A percentile compares a stretch with the other conserved stretches of the same genome.
These are phyloP conservation scores for Brassica juncea DNA, from an alignment of 345 rosid genomes.

Conservation along the genomic window DNA sequence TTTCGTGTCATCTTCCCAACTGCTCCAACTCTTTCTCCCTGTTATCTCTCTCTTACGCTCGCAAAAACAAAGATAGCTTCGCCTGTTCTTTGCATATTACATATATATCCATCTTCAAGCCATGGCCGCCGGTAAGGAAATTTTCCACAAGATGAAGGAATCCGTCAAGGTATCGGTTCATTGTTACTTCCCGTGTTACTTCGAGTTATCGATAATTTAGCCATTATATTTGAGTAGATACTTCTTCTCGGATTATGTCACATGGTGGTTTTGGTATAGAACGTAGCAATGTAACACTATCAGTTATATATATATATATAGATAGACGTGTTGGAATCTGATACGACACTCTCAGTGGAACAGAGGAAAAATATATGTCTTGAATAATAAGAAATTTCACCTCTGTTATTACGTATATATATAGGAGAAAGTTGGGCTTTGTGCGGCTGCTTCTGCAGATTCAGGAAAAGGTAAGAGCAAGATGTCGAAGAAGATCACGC, in stretches of 20 bases:
- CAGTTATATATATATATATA: background rate
- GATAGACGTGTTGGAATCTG: background rate
- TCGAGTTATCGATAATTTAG: background rate
- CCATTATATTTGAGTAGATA: background rate
- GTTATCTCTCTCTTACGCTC: background rate
- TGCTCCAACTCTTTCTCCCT: background rate
- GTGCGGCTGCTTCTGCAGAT: slow-evolving; percentile 57
- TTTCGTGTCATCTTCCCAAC: slow-evolving; percentile 32
- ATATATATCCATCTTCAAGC: background rate
- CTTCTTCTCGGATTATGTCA: background rate
- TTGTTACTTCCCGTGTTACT: background rate
- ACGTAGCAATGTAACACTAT: background rate
- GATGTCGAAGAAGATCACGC: slow-evolving; percentile 69
- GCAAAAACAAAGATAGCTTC: background rate
- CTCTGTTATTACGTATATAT: background rate
- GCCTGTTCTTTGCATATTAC: background rate
- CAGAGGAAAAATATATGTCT: background rate
- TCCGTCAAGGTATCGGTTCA: slow-evolving; percentile 8
- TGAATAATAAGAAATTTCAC: background rate
- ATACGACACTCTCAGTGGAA: background rate
- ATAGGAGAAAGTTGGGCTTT: slow-evolving; percentile 77
- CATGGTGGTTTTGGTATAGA: slow-evolving; percentile 3
- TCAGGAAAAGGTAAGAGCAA: slow-evolving; percentile 93
- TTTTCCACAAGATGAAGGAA: slow-evolving; percentile 83
- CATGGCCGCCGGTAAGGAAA: slow-evolving; percentile 68